A percentile compares a stretch with the other conserved stretches of the same genome.
phyloP scores from a whole-genome alignment of 495 filamentous ascomycete species.

The Parathielavia appendiculata region DNA sequence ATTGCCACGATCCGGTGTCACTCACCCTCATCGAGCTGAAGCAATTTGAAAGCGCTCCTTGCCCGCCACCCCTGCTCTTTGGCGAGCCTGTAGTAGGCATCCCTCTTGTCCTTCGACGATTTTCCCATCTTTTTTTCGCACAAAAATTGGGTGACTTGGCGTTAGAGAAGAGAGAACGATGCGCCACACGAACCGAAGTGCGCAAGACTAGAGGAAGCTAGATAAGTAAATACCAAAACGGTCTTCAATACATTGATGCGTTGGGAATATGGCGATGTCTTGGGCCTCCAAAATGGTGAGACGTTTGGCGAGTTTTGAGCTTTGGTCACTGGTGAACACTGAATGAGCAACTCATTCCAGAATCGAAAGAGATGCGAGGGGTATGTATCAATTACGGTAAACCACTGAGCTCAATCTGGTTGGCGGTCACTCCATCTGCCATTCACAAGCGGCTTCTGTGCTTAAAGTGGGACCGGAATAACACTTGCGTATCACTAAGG shows the following conservation, averaged over 20 bases:
- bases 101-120: slow-evolving; percentile 97
- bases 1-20: background rate
- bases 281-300: no score
- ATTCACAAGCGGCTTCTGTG: no score
- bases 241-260: background rate
- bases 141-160: background rate
- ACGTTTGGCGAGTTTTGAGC: no score
- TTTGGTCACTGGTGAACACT: no score
- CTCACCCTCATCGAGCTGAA: slow-evolving; percentile 81
- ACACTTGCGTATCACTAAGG: slow-evolving; percentile 6
- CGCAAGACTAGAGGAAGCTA: background rate
- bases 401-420: no score
- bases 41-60: slow-evolving; percentile 90
- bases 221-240: background rate
- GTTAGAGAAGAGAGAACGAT: background rate
- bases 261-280: no score
- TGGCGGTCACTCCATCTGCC: no score
- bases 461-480: slow-evolving; percentile 29
- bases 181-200: background rate
- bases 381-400: no score
- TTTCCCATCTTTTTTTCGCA: slow-evolving; percentile 67
- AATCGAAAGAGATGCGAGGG: no score
- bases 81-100: slow-evolving; percentile 93
- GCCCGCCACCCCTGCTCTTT: slow-evolving; percentile 99
- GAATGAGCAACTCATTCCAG: no score